A percentile compares a stretch with the other conserved stretches of the same genome.
Evolutionary conservation across 2,329 filamentous ascomycete genomes (phyloP).

Genomic region (Epichloe hybrida): DNA sequence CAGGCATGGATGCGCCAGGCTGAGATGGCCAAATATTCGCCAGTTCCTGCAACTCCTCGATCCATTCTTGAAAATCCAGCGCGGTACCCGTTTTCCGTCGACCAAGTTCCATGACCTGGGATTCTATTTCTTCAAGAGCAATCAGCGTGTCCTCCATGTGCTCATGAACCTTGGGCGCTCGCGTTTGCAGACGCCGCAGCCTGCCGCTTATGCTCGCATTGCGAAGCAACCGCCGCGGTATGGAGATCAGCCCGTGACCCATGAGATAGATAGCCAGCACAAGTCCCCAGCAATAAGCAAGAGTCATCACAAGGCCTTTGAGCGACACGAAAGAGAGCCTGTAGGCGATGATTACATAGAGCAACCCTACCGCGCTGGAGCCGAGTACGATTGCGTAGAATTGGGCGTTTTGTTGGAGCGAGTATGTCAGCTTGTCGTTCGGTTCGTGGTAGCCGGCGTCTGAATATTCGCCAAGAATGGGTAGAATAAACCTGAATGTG

Average conservation of each 20-base stretch:
- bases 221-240: slow-evolving; percentile 69
- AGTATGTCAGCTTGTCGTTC: slow-evolving; percentile 68
- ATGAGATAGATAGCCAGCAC: slow-evolving; percentile 90
- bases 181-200: slow-evolving; percentile 60
- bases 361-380: slow-evolving; percentile 54
- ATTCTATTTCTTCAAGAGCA: slow-evolving; percentile 67
- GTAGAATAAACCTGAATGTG: slow-evolving; percentile 62
- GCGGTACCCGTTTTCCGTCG: slow-evolving; percentile 70
- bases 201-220: slow-evolving; percentile 64
- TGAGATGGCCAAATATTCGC: slow-evolving; percentile 53
- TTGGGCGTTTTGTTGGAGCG: slow-evolving; percentile 71
- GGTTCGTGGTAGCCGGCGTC: slow-evolving; percentile 88
- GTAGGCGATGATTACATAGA: slow-evolving; percentile 74
- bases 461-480: slow-evolving; percentile 84
- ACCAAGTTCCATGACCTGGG: slow-evolving; percentile 65
- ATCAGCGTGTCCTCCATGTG: slow-evolving; percentile 74
- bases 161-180: slow-evolving; percentile 74
- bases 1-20: slow-evolving; percentile 27
- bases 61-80: slow-evolving; percentile 75
- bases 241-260: slow-evolving; percentile 89
- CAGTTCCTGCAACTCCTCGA: slow-evolving; percentile 79
- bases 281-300: slow-evolving; percentile 89
- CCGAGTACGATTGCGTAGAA: slow-evolving; percentile 75
- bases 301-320: slow-evolving; percentile 78
- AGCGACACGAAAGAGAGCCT: slow-evolving; percentile 59